Percentiles rank a stretch among this genome's conserved stretches.
These are phyloP conservation scores for Xerocomus brunneocitrinus DNA, from an alignment of 768 basidiomycete species.

Conservation along the genomic window DNA sequence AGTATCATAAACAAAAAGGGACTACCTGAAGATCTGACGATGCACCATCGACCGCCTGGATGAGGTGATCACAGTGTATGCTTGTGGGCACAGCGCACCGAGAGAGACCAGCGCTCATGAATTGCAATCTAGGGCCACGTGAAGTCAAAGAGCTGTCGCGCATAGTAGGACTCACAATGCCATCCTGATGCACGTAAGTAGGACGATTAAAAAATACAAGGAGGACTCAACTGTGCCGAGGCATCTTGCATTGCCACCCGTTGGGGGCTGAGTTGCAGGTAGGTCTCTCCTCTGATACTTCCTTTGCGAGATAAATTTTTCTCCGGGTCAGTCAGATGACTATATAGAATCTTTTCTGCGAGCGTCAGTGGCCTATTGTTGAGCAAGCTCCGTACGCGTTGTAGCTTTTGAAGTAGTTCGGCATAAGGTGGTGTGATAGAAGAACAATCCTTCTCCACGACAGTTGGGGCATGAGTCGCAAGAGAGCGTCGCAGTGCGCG, in stretches of 20 bases:
- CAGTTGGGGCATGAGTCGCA: slow-evolving; percentile 38
- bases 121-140: slow-evolving; percentile 65
- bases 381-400: slow-evolving; percentile 63
- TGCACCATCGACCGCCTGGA: slow-evolving; percentile 90
- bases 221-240: slow-evolving; percentile 69
- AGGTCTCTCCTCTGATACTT: slow-evolving; percentile 77
- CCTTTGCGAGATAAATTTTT: slow-evolving; percentile 60
- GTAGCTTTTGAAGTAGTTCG: slow-evolving; percentile 63
- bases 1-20: neutral
- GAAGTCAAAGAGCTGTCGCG: slow-evolving; percentile 1
- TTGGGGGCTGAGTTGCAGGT: slow-evolving; percentile 87
- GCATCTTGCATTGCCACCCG: slow-evolving; percentile 98
- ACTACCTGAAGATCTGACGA: slow-evolving; percentile 75
- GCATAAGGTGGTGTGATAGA: slow-evolving; percentile 86
- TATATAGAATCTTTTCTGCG: slow-evolving; percentile 97
- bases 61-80: slow-evolving; percentile 98
- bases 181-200: slow-evolving; percentile 52
- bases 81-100: slow-evolving; percentile 82
- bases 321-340: slow-evolving; percentile 80
- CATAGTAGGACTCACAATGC: slow-evolving; percentile 52
- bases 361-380: slow-evolving; percentile 77
- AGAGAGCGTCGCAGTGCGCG: slow-evolving; percentile 28
- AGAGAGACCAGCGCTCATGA: slow-evolving; percentile 92
- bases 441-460: slow-evolving; percentile 52
- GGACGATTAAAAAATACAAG: neutral